Evolutionary conservation across 2,329 filamentous ascomycete species (phyloP).

Genomic region (Trichophyton verrucosum): DNA sequence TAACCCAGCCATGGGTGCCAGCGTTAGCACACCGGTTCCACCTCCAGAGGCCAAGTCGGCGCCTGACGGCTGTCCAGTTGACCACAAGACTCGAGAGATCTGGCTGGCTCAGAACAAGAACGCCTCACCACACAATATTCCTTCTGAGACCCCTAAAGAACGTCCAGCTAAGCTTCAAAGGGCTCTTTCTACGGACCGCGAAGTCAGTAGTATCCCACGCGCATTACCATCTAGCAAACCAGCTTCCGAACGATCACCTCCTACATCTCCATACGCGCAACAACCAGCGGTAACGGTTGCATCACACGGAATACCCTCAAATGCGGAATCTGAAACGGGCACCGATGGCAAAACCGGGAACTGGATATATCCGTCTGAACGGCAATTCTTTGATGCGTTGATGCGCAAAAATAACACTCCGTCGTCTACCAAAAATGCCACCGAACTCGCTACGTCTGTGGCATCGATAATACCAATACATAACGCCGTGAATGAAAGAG

Average conservation of each 20-base stretch:
- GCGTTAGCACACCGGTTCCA: slow-evolving; percentile 25
- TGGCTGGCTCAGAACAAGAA: slow-evolving; percentile 61
- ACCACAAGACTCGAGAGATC: slow-evolving; percentile 73
- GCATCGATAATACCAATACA: slow-evolving; percentile 89
- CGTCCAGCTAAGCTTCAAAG: slow-evolving; percentile 21
- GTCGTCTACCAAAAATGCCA: slow-evolving; percentile 34
- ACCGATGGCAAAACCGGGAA: slow-evolving; percentile 60
- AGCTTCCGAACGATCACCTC: slow-evolving; percentile 11
- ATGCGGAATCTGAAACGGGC: slow-evolving; percentile 67
- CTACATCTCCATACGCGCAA: slow-evolving; percentile 22
- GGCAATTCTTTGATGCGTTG: slow-evolving; percentile 97
- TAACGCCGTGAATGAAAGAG: slow-evolving; percentile 94
- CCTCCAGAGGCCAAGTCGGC: slow-evolving; percentile 16
- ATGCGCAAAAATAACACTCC: slow-evolving; percentile 75
- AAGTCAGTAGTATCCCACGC: slow-evolving; percentile 68
- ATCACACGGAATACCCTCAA: slow-evolving; percentile 43
- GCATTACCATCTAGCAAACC: slow-evolving; percentile 27
- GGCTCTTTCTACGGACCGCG: slow-evolving; percentile 53
- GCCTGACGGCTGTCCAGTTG: slow-evolving; percentile 61
- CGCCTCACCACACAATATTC: slow-evolving; percentile 26
- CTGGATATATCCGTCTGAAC: slow-evolving; percentile 94
- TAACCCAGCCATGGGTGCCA: slow-evolving; percentile 25
- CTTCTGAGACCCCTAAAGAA: slow-evolving; percentile 16
- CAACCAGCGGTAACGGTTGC: slow-evolving; percentile 18
- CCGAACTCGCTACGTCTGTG: slow-evolving; percentile 57